phyloP scores from a whole-genome alignment of 2,329 filamentous ascomycete genomes.

The Dissoconium aciculare region DNA sequence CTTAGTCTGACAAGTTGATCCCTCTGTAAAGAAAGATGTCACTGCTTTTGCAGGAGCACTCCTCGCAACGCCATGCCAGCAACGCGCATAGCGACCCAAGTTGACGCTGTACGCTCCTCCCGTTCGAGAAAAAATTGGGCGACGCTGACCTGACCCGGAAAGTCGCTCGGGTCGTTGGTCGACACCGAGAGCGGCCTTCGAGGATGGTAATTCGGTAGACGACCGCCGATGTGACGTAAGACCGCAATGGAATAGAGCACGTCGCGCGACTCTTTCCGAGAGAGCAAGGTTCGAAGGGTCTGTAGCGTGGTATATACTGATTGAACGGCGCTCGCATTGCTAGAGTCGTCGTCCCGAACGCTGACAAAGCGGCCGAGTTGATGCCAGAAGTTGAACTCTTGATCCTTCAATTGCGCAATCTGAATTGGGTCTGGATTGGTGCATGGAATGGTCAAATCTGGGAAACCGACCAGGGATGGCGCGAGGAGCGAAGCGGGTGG shows the following conservation, averaged over 20 bases:
- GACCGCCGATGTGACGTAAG: constrained; percentile 56
- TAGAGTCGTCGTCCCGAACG: constrained; percentile 45
- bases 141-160: constrained; percentile 32
- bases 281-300: constrained; percentile 54
- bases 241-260: constrained; percentile 81
- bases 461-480: no score
- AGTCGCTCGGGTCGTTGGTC: constrained; percentile 24
- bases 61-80: constrained; percentile 35
- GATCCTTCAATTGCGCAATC: constrained; percentile 24
- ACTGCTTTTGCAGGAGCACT: constrained; percentile 25
- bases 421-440: constrained; percentile 29
- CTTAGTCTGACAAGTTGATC: constrained; percentile 30
- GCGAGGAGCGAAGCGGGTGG: constrained; percentile 30
- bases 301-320: constrained; percentile 51
- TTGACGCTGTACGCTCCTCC: constrained; percentile 31
- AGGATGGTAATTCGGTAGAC: constrained; percentile 25
- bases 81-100: constrained; percentile 34
- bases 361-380: constrained; percentile 58
- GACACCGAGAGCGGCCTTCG: constrained; percentile 14
- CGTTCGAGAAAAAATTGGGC: constrained; percentile 35
- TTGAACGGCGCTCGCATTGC: constrained; percentile 31
- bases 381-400: constrained; percentile 69
- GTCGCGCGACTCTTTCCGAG: constrained; percentile 73
- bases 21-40: constrained; percentile 36
- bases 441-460: constrained; percentile 6